These are phyloP conservation scores for Pseudonectria foliicola DNA, from an alignment of 2,329 filamentous ascomycete species.

Conservation along the genomic window DNA sequence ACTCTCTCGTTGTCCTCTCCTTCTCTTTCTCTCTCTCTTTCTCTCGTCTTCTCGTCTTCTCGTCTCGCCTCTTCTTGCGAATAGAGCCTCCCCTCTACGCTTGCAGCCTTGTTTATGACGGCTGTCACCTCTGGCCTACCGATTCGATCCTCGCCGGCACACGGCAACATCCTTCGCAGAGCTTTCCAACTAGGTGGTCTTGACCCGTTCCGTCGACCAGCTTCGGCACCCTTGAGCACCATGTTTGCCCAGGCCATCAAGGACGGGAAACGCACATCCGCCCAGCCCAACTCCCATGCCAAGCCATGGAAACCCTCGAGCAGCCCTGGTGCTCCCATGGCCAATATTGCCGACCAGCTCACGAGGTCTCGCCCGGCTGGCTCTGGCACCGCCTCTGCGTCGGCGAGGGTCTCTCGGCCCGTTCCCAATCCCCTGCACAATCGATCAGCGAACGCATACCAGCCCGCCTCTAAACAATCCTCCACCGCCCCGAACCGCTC, in stretches of 20 bases:
- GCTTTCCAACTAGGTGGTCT: slow-evolving; percentile 19
- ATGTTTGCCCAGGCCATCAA: slow-evolving; percentile 33
- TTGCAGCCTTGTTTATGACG: slow-evolving; percentile 27
- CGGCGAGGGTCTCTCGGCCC: slow-evolving; percentile 30
- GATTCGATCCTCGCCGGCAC: slow-evolving; percentile 31
- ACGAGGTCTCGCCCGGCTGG: slow-evolving; percentile 35
- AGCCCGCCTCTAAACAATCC: slow-evolving; percentile 10
- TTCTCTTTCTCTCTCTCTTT: too few species aligned
- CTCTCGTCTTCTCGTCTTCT: too few species aligned
- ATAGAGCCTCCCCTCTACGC: neutral
- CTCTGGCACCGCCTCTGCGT: slow-evolving; percentile 29
- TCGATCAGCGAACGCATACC: slow-evolving; percentile 28
- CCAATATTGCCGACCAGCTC: slow-evolving; percentile 45
- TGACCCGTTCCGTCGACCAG: slow-evolving; percentile 10
- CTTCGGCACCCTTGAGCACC: slow-evolving; percentile 14
- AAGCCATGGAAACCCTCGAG: slow-evolving; percentile 53
- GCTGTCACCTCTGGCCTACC: slow-evolving; percentile 24
- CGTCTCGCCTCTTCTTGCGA: too few species aligned
- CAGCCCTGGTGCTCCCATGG: slow-evolving; percentile 38
- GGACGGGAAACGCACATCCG: slow-evolving; percentile 31
- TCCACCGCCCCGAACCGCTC: slow-evolving; percentile 8
- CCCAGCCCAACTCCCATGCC: slow-evolving; percentile 29
- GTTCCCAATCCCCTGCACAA: slow-evolving; percentile 20
- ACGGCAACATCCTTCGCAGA: slow-evolving; percentile 19
- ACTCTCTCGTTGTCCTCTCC: too few species aligned